Conservation (phyloP, 2,329 filamentous ascomycete species). For the Hymenoscyphus linearis region DNA sequence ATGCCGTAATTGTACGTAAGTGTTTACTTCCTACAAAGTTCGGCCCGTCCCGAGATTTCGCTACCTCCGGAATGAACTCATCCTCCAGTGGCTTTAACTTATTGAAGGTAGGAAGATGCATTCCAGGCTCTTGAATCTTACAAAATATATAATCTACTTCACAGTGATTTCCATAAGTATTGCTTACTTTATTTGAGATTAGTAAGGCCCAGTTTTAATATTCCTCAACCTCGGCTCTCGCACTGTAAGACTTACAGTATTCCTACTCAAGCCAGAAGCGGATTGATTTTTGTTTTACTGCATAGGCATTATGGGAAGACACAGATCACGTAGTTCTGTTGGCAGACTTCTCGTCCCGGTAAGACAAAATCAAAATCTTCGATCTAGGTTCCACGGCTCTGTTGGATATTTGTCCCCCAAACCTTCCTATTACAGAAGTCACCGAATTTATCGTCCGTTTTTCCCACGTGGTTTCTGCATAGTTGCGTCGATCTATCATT, state of each 20-base stretch:
- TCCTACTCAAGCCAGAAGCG: background rate
- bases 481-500: conserved; percentile 1
- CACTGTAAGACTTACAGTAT: background rate
- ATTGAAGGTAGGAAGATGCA: background rate
- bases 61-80: background rate
- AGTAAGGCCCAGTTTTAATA: background rate
- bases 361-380: background rate
- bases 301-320: background rate
- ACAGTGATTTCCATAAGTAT: background rate
- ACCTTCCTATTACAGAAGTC: background rate
- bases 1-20: background rate
- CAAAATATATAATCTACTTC: background rate
- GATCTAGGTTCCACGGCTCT: background rate
- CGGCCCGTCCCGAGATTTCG: conserved; percentile 4
- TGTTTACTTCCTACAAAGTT: background rate
- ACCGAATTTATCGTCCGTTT: background rate
- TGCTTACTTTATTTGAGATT: background rate
- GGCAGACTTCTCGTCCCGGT: background rate
- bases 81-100: background rate
- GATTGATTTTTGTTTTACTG: background rate
- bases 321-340: background rate
- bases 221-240: background rate
- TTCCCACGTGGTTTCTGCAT: background rate
- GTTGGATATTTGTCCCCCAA: background rate
- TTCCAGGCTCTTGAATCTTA: background rate